Base-by-base conservation (phyloP, 257 asterid genomes). In the Mentha longifolia region DNA sequence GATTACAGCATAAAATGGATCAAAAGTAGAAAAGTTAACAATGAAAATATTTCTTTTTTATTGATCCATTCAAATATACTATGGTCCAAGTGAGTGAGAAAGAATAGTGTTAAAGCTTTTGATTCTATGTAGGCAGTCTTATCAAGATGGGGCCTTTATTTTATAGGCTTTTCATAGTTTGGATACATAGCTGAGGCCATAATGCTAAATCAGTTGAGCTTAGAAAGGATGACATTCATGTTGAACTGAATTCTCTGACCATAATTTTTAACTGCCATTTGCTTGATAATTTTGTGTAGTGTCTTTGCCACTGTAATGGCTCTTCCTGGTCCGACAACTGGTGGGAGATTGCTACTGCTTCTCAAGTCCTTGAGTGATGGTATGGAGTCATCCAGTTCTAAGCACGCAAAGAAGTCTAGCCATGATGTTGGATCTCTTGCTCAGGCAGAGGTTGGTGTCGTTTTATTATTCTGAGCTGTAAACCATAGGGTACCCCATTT, bases 301-400 rank as follows among this genome's bases (percentile, higher is more conserved):
- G 85, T 89, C 78, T 63, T 83, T 70, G 98, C 96, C 74, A 84
- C 81, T 50, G 80, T 95, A 51, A 75, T 83, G 85, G 87, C 87
- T 77, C 95, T 89, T 74, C 91, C 97, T 65, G 78, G 83, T 78
- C 84, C 95, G 43, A 85, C 84, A 62, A 85, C 91, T 8, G 68
- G 89, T 75, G 97, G 97, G 82, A 87, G 92, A 77, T 81, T 91
- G 81, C 87, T 95, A 54, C 74, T 95, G 84, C 82, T 88, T 67
- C 93, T 88, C 62, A 85, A 86, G 55, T 85, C 92, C 68, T 72
- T 78, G 22, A 65, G 86, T 74, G 89, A 88, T 59, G 85, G 78
- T 49, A 57, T 61, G 70, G 95, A 79, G 71, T 78, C 90, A 65
- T 86, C 96, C 51, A 84, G 86, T 75, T 84, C 89, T 69, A 95